These are phyloP conservation scores for Xerocomus amazonicus DNA, from an alignment of 1,284 basidiomycete genomes.

Conservation along the genomic window DNA sequence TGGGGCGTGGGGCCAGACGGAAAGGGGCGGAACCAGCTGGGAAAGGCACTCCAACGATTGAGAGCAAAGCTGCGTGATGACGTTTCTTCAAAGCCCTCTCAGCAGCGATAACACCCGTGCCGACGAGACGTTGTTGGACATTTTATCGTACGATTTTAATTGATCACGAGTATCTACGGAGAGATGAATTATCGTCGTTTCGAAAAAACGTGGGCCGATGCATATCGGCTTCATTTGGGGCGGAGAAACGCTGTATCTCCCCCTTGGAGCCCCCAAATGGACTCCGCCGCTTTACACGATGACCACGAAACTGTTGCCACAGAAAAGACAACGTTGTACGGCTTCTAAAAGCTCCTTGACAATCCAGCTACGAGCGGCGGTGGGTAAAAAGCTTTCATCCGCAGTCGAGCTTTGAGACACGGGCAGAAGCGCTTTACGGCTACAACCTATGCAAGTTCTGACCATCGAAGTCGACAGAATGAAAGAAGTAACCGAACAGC, in stretches of 20 bases:
- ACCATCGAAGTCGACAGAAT: conserved; percentile 64
- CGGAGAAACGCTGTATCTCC: conserved; percentile 29
- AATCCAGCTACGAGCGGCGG: conserved; percentile 55
- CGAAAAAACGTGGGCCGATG: conserved; percentile 25
- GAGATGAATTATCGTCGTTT: conserved; percentile 27
- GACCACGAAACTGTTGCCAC: conserved; percentile 63
- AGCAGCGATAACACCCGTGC: conserved; percentile 24
- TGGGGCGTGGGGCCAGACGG: conserved; percentile 38
- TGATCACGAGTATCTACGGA: conserved; percentile 13
- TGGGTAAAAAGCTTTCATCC: conserved; percentile 39
- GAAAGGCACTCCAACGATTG: conserved; percentile 37
- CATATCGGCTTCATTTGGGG: conserved; percentile 30
- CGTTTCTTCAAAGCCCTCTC: conserved; percentile 12
- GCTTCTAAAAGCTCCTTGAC: conserved; percentile 63
- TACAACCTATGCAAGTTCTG: conserved; percentile 67
- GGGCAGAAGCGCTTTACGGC: conserved; percentile 65
- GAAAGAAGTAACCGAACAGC: conserved; percentile 71
- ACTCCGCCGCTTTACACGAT: conserved; percentile 36
- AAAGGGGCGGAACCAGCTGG: conserved; percentile 36
- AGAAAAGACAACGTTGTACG: conserved; percentile 59
- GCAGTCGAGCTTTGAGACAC: conserved; percentile 33
- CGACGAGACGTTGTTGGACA: conserved; percentile 24
- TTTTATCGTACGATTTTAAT: conserved; percentile 34
- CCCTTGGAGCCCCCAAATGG: conserved; percentile 21
- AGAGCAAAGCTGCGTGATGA: conserved; percentile 31